Evolutionary conservation across 208 protist genomes (phyloP), one percentile per base, ranked within the genome.

Genomic region (Trypanosoma avium): DNA sequence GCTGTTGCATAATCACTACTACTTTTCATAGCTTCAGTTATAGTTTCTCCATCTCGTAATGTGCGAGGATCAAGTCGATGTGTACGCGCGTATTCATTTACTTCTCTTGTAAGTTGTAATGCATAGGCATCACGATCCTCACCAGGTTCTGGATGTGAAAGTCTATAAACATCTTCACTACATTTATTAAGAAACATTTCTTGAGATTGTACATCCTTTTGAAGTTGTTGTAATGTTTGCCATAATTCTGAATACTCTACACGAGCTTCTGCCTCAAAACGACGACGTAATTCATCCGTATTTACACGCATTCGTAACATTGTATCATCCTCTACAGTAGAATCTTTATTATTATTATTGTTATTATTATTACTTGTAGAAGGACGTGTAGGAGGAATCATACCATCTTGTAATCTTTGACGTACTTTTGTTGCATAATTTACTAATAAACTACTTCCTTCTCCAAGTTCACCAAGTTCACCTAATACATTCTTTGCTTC

Each of bases 201-300:
- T 55, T 94, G 82, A 3, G 49, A 55, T 19, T 40, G 27, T 27
- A 90, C 74, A 45, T 86, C 70, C 5, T 77, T 46, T 26, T 70
- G 66, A 8, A 94, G 71, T 9, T 64, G 57, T 42, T 82, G 62
- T 3, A 84, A 69, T 43, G 56, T 62, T 6, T 67, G 63, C 55
- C 82, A 71, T 53, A 94, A 69, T n/a, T 76, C 79, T n/a, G 49
- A 57, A 52, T 72, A 74, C 27, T 88, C 75, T 52, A 88, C 77
- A n/a, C 73, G 57, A 4, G 83, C 88, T 55, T 92, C 88, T 19
- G 32, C 38, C 7, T 63, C 59, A 66, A 92, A 92, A 61, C 81
- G 75, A 21, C 61, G 54, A 33, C 63, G 64, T 54, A 94, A 60
- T 2, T 62, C 50, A 4, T 70, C 70, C 13, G 79, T 47, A 32